Conservation (phyloP, 495 filamentous ascomycete species). For the Chaetomium fimeti region DNA sequence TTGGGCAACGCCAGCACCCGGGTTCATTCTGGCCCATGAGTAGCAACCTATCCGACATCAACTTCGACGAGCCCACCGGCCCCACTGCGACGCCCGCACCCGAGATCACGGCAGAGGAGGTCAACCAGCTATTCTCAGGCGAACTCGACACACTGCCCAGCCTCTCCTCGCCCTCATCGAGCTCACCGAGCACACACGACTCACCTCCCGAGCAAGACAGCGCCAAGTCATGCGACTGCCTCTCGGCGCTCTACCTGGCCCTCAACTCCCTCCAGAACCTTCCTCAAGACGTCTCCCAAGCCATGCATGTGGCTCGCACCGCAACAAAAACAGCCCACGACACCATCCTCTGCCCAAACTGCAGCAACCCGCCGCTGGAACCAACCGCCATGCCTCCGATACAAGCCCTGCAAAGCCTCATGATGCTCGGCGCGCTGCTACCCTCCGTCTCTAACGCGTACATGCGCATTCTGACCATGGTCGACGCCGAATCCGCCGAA, state of each 20-base stretch:
- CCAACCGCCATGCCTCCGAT: conserved; percentile 34
- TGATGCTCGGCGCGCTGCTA: conserved; percentile 64
- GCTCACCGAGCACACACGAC: conserved; percentile 12
- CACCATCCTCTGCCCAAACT: conserved; percentile 58
- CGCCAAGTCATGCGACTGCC: conserved; percentile 37
- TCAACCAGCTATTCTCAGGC: conserved; percentile 14
- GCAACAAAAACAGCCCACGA: conserved; percentile 56
- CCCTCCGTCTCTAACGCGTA: conserved; percentile 62
- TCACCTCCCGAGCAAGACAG: conserved; percentile 3
- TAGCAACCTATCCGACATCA: conserved; percentile 18
- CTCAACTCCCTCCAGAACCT: conserved; percentile 48
- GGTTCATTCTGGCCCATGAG: conserved; percentile 17
- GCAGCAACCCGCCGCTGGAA: conserved; percentile 46
- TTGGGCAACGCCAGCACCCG: not conserved
- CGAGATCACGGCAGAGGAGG: conserved; percentile 24
- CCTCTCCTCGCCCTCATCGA: conserved; percentile 25
- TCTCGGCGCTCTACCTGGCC: conserved; percentile 44
- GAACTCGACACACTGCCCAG: conserved; percentile 21
- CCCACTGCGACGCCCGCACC: not conserved
- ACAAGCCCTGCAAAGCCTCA: conserved; percentile 58
- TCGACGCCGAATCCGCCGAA: conserved; percentile 43
- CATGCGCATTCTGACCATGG: conserved; percentile 44
- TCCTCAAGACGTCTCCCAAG: conserved; percentile 41
- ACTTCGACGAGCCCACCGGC: conserved; percentile 17
- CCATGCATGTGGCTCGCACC: conserved; percentile 57